These are phyloP conservation scores for Ormosia semicastrata DNA, from an alignment of 306 rosid species.

Conservation along the genomic window DNA sequence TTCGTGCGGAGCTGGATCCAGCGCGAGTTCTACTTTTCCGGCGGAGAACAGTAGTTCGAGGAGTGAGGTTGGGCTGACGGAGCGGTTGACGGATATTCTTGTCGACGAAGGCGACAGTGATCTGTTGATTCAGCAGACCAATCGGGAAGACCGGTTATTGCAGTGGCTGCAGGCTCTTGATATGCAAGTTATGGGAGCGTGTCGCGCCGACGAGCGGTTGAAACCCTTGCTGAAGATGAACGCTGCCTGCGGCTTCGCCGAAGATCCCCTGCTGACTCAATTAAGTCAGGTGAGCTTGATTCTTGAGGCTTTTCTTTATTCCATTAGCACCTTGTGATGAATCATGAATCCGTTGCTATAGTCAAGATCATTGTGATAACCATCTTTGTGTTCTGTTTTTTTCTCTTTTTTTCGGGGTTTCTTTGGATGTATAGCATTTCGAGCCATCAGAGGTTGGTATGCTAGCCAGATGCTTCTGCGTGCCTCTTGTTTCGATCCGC, in stretches of 20 bases:
- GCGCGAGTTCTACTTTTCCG: conserved; percentile 20
- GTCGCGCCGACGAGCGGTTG: conserved; percentile 87
- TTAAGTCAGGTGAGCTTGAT: conserved; percentile 70
- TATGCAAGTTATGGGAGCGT: conserved; percentile 90
- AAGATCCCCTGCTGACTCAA: conserved; percentile 85
- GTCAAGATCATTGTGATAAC: not conserved
- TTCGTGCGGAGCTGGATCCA: conserved; percentile 34
- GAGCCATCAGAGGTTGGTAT: conserved; percentile 95
- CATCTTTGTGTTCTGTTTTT: not conserved
- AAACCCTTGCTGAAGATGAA: conserved; percentile 87
- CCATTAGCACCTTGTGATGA: not conserved
- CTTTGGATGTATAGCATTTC: conserved; percentile 63
- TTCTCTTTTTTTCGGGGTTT: not conserved
- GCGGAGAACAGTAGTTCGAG: conserved; percentile 40
- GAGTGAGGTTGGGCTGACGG: conserved; percentile 63
- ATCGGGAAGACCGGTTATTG: conserved; percentile 66
- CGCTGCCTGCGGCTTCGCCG: conserved; percentile 68
- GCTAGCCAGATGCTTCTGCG: conserved; percentile 95
- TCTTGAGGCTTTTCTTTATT: not conserved
- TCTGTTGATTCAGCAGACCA: conserved; percentile 76
- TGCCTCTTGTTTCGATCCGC: conserved; percentile 92
- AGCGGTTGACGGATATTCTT: conserved; percentile 73
- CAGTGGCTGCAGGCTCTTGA: conserved; percentile 94
- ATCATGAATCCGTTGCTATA: not conserved
- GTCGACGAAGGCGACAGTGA: conserved; percentile 77